Evolutionary conservation across 768 basidiomycete genomes (phyloP), one percentile per base, ranked within the genome.

Genomic region (Macrolepiota albuminosa): DNA sequence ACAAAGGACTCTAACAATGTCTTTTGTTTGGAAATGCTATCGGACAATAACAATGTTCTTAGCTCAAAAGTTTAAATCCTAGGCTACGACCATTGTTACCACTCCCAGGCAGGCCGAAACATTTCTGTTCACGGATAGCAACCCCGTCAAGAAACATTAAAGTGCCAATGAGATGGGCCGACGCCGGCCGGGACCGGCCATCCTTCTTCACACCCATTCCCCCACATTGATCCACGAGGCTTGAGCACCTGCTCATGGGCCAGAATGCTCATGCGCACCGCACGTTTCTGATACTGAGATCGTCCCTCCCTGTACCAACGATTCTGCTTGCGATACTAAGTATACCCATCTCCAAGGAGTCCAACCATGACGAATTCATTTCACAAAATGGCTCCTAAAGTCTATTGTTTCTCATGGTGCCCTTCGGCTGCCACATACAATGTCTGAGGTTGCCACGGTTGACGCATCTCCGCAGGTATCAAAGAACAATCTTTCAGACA

Each of bases 141-240:
- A 7, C 10, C 29, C 16, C 10, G 14, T 53, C 14, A 18, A 29
- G n/a, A 4, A 6, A 40, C 7, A 31, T 26, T 5, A 26, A 14
- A 16, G 6, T 34, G 4, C 13, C 2, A 11, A 14, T 43, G 42
- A 7, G 13, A 14, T 31, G 11, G 53, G 29, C 56, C 24, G 36
- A n/a, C 10, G 10, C 47, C 36, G 56, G 56, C 43, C 45, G 26
- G 16, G 4, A 24, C 36, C 1, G 16, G 36, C 45, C 46, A 24
- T 33, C n/a, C 43, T 1, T 40, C 36, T 37, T 47, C 36, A 46
- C 45, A 21, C 46, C 26, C 16, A 33, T 16, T 13, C n/a, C 21
- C 43, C 46, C 34, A 57, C 46, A 48, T 24, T 39, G 46, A 48
- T 48, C 46, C 56, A 57, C 21, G 56, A 57, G 56, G 56, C 46